A percentile compares a stretch with the other conserved stretches of the same genome.
Evolutionary conservation across 2,329 filamentous ascomycete genomes (phyloP).

Genomic region (Phoma sp.): DNA sequence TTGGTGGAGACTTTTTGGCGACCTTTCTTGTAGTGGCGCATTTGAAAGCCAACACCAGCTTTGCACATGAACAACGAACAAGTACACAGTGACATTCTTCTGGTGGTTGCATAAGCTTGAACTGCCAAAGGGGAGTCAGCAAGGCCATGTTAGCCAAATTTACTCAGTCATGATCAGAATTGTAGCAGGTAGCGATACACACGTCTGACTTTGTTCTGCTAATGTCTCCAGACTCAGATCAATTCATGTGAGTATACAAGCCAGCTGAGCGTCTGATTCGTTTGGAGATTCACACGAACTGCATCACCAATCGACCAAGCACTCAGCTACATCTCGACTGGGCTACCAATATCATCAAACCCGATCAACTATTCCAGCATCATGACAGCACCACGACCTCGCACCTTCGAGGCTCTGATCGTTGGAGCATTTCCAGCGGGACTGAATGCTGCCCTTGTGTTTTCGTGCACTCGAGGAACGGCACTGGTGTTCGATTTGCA

Average conservation of each 20-base stretch:
- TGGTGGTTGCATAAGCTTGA: neutral
- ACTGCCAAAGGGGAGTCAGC: neutral
- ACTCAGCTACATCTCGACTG: neutral
- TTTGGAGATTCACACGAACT: neutral
- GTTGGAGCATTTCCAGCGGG: conserved; percentile 56
- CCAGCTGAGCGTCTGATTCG: neutral
- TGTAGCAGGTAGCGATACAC: neutral
- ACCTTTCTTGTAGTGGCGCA: neutral
- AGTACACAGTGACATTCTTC: neutral
- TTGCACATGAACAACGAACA: neutral
- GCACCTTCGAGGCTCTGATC: conserved; percentile 39
- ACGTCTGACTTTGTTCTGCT: neutral
- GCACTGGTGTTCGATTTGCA: conserved; percentile 53
- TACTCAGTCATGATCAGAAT: neutral
- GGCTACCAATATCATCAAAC: neutral
- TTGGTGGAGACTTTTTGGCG: conserved; percentile 9
- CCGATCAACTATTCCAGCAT: neutral
- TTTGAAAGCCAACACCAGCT: neutral
- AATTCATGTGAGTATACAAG: neutral
- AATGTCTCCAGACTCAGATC: neutral
- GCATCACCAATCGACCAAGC: neutral
- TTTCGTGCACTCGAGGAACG: conserved; percentile 50
- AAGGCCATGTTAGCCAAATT: neutral
- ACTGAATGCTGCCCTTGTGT: conserved; percentile 49
- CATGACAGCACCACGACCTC: conserved; percentile 25